These are phyloP conservation scores for Taiwanofungus camphoratus DNA, from an alignment of 1,284 basidiomycete genomes.

Conservation along the genomic window DNA sequence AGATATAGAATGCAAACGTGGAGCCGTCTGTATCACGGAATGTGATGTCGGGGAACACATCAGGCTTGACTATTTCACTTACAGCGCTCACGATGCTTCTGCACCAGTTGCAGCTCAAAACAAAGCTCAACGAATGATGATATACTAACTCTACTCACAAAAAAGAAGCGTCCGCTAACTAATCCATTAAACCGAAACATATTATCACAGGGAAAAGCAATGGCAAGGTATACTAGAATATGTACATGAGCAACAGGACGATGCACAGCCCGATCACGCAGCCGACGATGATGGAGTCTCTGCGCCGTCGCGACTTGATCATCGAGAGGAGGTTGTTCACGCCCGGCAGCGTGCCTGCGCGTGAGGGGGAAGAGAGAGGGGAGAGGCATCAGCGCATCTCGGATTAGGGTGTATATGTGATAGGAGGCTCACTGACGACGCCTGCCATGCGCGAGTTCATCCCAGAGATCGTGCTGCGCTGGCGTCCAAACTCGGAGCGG, in stretches of 20 bases:
- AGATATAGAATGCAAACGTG: too few relatives aligned
- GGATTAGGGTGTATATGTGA: neutral
- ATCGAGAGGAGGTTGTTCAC: conserved; percentile 88
- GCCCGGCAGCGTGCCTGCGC: conserved; percentile 81
- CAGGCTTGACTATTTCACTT: too few relatives aligned
- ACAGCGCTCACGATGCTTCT: too few relatives aligned
- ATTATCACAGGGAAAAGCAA: too few relatives aligned
- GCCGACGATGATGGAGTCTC: conserved; percentile 90
- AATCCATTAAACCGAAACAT: too few relatives aligned
- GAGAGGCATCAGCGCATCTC: neutral
- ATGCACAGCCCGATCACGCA: conserved; percentile 81
- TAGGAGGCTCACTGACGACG: conserved; percentile 62
- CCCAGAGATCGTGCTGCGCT: conserved; percentile 67
- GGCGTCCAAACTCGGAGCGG: conserved; percentile 87
- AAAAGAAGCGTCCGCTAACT: too few relatives aligned
- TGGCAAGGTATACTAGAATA: conserved; percentile 35
- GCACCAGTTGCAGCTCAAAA: too few relatives aligned
- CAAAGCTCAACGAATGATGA: too few relatives aligned
- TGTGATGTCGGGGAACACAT: too few relatives aligned
- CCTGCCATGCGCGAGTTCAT: conserved; percentile 83
- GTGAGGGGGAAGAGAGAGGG: neutral
- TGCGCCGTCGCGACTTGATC: conserved; percentile 85
- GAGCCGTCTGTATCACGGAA: too few relatives aligned
- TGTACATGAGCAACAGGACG: conserved; percentile 75
- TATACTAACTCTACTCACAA: too few relatives aligned